A percentile compares a stretch with the other conserved stretches of the same genome.
Evolutionary conservation across 176 grass and related monocot genomes (phyloP).

Genomic region (Metroxylon sagu): DNA sequence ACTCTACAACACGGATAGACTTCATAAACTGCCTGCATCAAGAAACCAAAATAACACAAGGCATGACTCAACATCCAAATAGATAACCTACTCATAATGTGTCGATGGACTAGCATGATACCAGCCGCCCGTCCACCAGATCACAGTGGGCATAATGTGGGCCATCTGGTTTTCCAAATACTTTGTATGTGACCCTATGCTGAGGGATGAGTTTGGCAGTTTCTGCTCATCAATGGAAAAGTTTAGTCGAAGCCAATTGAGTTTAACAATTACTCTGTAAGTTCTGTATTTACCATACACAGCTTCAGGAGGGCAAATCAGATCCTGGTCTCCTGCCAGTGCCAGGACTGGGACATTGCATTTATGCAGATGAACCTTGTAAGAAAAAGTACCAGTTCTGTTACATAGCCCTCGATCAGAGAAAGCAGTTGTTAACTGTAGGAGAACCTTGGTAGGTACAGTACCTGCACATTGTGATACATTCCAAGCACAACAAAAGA

Average conservation of each 20-base stretch:
- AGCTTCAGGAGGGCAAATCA: no score
- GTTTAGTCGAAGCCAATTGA: conserved; percentile 3
- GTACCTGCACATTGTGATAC: no score
- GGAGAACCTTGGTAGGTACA: no score
- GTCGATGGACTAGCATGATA: conserved; percentile 16
- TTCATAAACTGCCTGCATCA: conserved; percentile 74
- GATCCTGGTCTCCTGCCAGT: no score
- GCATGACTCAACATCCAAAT: not conserved
- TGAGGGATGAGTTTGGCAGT: conserved; percentile 73
- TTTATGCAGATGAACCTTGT: no score
- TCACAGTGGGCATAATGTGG: conserved; percentile 91
- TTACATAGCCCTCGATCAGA: no score
- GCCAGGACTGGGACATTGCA: no score
- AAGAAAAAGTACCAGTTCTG: no score
- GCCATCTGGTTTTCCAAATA: conserved; percentile 55
- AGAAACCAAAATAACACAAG: conserved; percentile 11
- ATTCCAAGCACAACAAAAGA: no score
- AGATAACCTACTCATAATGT: not conserved
- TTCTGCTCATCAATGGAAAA: conserved; percentile 50
- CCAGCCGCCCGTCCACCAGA: conserved; percentile 72
- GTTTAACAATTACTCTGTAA: not conserved
- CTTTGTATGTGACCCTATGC: conserved; percentile 64
- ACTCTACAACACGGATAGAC: conserved; percentile 86
- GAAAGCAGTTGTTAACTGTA: no score
- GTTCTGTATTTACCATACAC: no score